Evolutionary conservation across 305 asterid species (phyloP).

Genomic region (Fraxinus velutina): DNA sequence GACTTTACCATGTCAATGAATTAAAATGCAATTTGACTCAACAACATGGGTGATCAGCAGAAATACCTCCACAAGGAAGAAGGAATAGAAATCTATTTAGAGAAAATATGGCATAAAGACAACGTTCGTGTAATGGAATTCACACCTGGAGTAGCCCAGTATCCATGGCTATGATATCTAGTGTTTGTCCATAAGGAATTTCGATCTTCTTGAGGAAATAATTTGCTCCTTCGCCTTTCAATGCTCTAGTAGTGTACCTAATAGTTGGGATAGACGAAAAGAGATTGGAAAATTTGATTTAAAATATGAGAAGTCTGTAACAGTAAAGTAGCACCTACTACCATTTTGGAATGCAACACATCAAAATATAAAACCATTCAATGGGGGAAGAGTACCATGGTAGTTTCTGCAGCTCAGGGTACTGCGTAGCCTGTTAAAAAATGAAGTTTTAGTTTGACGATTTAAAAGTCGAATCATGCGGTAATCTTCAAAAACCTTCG

Average conservation of each 20-base stretch:
- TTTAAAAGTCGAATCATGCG: neutral
- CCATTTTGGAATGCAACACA: neutral
- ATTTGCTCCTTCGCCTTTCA: slow-evolving; percentile 29
- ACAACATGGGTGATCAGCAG: neutral
- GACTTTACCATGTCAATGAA: neutral
- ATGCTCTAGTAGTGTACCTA: slow-evolving; percentile 47
- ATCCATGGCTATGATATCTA: slow-evolving; percentile 48
- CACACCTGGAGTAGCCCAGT: slow-evolving; percentile 51
- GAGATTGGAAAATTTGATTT: slow-evolving; percentile 1
- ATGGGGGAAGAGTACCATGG: slow-evolving; percentile 34
- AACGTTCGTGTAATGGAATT: slow-evolving; percentile 11
- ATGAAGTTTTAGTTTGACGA: neutral
- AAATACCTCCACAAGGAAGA: neutral
- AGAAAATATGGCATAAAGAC: neutral
- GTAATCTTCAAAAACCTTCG: neutral
- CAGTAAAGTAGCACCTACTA: neutral
- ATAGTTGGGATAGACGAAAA: slow-evolving; percentile 23
- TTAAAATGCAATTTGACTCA: neutral
- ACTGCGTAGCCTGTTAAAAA: slow-evolving; percentile 32
- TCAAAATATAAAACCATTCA: neutral
- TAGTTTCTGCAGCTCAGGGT: slow-evolving; percentile 22
- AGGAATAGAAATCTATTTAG: neutral
- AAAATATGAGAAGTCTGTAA: neutral
- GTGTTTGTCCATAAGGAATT: slow-evolving; percentile 34
- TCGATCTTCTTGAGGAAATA: slow-evolving; percentile 35